Evolutionary conservation across 2,329 filamentous ascomycete species (phyloP).

Genomic region (Fusarium beomiforme): DNA sequence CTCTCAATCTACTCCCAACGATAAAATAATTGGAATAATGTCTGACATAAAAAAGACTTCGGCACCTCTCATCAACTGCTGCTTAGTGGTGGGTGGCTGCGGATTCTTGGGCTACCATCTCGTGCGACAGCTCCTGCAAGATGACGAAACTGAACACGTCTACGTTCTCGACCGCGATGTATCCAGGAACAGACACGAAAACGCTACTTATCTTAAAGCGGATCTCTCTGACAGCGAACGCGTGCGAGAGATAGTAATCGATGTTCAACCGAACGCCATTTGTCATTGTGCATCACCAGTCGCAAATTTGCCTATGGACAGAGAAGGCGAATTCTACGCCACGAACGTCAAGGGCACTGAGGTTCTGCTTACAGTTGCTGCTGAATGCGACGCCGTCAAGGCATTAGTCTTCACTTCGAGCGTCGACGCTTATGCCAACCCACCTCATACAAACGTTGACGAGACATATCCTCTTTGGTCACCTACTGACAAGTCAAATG

Average conservation of each 20-base stretch:
- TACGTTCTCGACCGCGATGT: slow-evolving; percentile 44
- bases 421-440: slow-evolving; percentile 42
- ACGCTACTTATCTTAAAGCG: slow-evolving; percentile 41
- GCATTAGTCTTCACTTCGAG: slow-evolving; percentile 49
- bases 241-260: slow-evolving; percentile 27
- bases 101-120: slow-evolving; percentile 49
- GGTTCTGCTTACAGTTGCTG: slow-evolving; percentile 39
- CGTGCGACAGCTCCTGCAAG: slow-evolving; percentile 41
- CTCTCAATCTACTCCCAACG: too few species aligned
- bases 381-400: slow-evolving; percentile 24
- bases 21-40: not conserved
- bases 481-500: slow-evolving; percentile 32
- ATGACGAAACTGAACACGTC: slow-evolving; percentile 34
- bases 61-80: not conserved
- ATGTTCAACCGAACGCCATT: slow-evolving; percentile 42
- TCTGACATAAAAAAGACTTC: not conserved
- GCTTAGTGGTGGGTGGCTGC: slow-evolving; percentile 46
- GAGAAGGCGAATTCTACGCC: slow-evolving; percentile 30
- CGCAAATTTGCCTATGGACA: slow-evolving; percentile 31
- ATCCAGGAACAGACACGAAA: slow-evolving; percentile 35
- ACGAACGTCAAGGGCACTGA: slow-evolving; percentile 48
- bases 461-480: slow-evolving; percentile 42
- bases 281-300: slow-evolving; percentile 48
- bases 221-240: slow-evolving; percentile 38
- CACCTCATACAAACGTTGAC: slow-evolving; percentile 36